A percentile compares a stretch with the other conserved stretches of the same genome.
phyloP scores from a whole-genome alignment of 78 protist species.

The Polysphondylium violaceum region DNA sequence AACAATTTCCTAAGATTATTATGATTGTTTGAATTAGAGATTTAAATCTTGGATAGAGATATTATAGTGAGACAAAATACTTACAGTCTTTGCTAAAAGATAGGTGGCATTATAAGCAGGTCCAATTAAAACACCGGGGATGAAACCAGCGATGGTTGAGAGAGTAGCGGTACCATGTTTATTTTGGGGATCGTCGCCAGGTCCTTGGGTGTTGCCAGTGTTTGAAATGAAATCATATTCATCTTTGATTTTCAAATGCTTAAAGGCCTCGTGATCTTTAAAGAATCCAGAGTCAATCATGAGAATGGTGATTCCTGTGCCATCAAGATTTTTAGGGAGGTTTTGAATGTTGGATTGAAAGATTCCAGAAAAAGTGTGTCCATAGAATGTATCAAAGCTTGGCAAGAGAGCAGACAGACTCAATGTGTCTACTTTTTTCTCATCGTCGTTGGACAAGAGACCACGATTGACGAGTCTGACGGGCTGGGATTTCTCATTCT shows the following conservation, averaged over 20 bases:
- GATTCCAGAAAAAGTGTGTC: slow-evolving; percentile 8
- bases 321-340: slow-evolving; percentile 15
- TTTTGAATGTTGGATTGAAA: slow-evolving; percentile 23
- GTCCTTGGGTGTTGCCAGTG: slow-evolving; percentile 16
- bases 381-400: too few relatives aligned
- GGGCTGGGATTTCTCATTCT: neutral
- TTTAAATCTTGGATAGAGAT: neutral
- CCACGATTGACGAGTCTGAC: neutral
- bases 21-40: neutral
- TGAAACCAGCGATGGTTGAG: slow-evolving; percentile 56
- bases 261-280: slow-evolving; percentile 54
- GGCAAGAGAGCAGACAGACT: too few relatives aligned
- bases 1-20: slow-evolving; percentile 13
- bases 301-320: slow-evolving; percentile 47
- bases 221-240: slow-evolving; percentile 65
- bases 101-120: slow-evolving; percentile 68
- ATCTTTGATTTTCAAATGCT: slow-evolving; percentile 12
- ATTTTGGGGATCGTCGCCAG: slow-evolving; percentile 45
- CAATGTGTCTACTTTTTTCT: too few relatives aligned
- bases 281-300: slow-evolving; percentile 78
- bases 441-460: neutral
- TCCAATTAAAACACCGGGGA: slow-evolving; percentile 64
- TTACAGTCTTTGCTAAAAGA: slow-evolving; percentile 67
- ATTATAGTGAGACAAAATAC: neutral
- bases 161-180: slow-evolving; percentile 78